phyloP scores from a whole-genome alignment of 768 basidiomycete genomes.

The Daedaleopsis sinensis region DNA sequence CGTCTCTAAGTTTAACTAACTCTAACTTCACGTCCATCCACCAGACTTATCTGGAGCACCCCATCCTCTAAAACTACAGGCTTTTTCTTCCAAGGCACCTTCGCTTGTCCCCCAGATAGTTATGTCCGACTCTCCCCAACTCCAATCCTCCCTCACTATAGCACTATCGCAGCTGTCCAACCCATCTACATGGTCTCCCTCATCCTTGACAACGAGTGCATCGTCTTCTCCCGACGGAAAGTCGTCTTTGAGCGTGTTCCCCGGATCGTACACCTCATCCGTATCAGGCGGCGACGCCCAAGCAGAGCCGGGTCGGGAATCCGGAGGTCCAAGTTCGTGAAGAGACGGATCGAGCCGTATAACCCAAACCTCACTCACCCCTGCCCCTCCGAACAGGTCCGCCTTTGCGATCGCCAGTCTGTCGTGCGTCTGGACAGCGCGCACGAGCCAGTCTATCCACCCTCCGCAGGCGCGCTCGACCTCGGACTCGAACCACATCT shows the following conservation, averaged over 20 bases:
- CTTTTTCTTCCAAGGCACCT: too few relatives aligned
- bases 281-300: constrained; percentile 10
- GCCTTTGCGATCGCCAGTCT: constrained; percentile 25
- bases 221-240: background rate
- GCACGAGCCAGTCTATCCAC: constrained; percentile 57
- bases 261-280: constrained; percentile 3
- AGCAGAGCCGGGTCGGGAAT: background rate
- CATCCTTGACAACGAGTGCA: background rate
- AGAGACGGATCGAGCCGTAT: constrained; percentile 32
- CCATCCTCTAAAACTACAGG: too few relatives aligned
- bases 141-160: background rate
- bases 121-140: background rate
- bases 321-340: constrained; percentile 18
- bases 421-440: constrained; percentile 44
- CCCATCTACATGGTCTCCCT: background rate
- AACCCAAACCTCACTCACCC: constrained; percentile 32
- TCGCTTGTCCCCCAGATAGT: too few relatives aligned
- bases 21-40: too few relatives aligned
- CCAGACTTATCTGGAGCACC: too few relatives aligned
- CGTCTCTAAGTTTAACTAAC: too few relatives aligned
- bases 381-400: constrained; percentile 1
- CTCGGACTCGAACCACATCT: constrained; percentile 49
- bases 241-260: constrained; percentile 11
- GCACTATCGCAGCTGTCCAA: background rate
- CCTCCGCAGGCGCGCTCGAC: constrained; percentile 58